Percentiles rank a stretch among this genome's conserved stretches.
phyloP scores from a whole-genome alignment of 805 yeast genomes.

The Suhomyces xylopsoci region DNA sequence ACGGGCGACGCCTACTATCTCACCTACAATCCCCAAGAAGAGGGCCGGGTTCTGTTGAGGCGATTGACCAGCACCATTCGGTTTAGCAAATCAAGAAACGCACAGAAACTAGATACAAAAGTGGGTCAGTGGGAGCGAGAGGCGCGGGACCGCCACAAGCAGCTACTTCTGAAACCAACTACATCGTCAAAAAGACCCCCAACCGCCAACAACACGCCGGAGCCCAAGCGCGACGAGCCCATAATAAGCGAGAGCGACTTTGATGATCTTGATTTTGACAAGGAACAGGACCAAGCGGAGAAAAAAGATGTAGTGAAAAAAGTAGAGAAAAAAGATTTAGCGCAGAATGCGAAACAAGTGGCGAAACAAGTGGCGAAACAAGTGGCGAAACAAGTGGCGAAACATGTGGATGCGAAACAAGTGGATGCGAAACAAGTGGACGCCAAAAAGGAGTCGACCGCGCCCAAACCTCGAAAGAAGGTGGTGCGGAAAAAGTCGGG shows the following conservation, averaged over 20 bases:
- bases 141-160: constrained; percentile 2
- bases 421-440: too few species aligned
- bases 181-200: constrained; percentile 8
- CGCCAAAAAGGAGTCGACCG: not conserved
- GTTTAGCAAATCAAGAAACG: constrained; percentile 38
- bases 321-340: not conserved
- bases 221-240: constrained; percentile 9
- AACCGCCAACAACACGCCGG: constrained; percentile 13
- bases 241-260: constrained; percentile 38
- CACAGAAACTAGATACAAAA: constrained; percentile 23
- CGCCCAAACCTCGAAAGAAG: constrained; percentile 2
- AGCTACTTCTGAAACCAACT: too few species aligned
- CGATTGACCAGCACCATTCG: constrained; percentile 31
- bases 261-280: constrained; percentile 27
- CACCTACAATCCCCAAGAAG: constrained; percentile 16
- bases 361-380: too few species aligned
- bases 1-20: constrained; percentile 30
- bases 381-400: too few species aligned
- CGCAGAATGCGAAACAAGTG: too few species aligned
- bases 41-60: constrained; percentile 18
- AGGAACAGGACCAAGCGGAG: constrained; percentile 3
- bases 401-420: too few species aligned
- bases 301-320: not conserved
- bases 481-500: not conserved
- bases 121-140: constrained; percentile 21